Conservation (phyloP, 2,329 filamentous ascomycete genomes). For the Colletotrichum falcatum region DNA sequence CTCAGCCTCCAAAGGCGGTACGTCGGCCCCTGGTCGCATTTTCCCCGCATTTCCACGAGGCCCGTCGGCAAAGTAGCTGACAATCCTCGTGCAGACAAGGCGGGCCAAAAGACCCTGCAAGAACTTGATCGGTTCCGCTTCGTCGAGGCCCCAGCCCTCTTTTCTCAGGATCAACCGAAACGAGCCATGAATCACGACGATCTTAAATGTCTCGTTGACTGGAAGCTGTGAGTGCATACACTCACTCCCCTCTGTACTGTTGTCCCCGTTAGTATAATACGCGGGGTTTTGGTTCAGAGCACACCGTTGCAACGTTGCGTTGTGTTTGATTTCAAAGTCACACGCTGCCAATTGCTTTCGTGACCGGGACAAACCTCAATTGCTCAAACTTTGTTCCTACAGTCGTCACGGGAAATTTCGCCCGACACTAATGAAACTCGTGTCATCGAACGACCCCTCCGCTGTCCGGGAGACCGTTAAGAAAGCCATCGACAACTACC, state of each 20-base stretch:
- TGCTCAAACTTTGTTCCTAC: neutral
- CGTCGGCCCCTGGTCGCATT: constrained; percentile 39
- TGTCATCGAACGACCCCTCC: constrained; percentile 69
- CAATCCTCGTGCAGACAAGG: constrained; percentile 54
- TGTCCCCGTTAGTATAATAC: neutral
- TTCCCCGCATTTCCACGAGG: constrained; percentile 31
- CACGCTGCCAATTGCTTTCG: neutral
- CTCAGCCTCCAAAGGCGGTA: constrained; percentile 60
- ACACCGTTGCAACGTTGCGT: neutral
- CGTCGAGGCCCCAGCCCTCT: constrained; percentile 60
- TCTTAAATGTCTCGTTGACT: constrained; percentile 72
- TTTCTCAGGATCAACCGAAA: constrained; percentile 52
- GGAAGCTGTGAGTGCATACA: constrained; percentile 72
- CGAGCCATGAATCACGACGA: constrained; percentile 66
- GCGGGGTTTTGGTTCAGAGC: neutral
- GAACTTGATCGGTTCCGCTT: constrained; percentile 73
- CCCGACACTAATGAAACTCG: constrained; percentile 69
- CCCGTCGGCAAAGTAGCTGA: constrained; percentile 26
- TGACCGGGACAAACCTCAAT: neutral
- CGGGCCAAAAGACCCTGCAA: constrained; percentile 62
- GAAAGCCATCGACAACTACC: constrained; percentile 63
- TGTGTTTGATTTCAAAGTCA: neutral
- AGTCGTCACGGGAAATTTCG: constrained; percentile 73
- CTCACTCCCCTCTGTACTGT: constrained; percentile 18
- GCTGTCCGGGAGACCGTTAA: constrained; percentile 61